Percentiles rank a stretch among this genome's conserved stretches.
These are phyloP conservation scores for Erodium moschatum DNA, from an alignment of 441 rosid species.

Conservation along the genomic window DNA sequence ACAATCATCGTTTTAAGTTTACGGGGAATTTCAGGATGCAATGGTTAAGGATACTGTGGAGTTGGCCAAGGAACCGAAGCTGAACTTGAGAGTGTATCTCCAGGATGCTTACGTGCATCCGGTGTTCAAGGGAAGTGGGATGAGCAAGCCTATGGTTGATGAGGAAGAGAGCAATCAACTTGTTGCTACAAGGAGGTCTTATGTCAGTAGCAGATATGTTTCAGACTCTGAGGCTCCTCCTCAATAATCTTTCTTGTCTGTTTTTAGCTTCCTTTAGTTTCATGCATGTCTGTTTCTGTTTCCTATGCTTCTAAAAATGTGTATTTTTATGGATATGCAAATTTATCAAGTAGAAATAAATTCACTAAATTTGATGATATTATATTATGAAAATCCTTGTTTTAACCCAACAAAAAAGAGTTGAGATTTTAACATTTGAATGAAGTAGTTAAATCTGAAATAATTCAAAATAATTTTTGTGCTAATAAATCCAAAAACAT, in stretches of 20 bases:
- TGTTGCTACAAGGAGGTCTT: conserved; percentile 50
- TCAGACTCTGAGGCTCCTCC: neutral
- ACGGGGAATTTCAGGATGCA: conserved; percentile 57
- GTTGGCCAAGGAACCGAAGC: conserved; percentile 57
- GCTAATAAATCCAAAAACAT: too few species aligned
- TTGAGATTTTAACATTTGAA: too few species aligned
- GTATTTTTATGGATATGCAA: too few species aligned
- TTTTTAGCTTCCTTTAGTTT: neutral
- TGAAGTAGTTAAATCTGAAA: too few species aligned
- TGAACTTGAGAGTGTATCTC: conserved; percentile 64
- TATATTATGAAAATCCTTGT: too few species aligned
- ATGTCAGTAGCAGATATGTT: neutral
- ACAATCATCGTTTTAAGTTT: too few species aligned
- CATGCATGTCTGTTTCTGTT: too few species aligned
- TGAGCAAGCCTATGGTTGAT: conserved; percentile 28
- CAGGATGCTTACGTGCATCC: conserved; percentile 74
- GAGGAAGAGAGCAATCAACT: conserved; percentile 27
- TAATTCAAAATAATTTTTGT: too few species aligned
- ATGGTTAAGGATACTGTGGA: conserved; percentile 90
- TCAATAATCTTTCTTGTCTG: neutral
- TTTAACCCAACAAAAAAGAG: too few species aligned
- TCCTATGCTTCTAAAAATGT: too few species aligned
- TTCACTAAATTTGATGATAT: too few species aligned
- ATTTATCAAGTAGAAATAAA: too few species aligned
- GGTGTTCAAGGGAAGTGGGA: conserved; percentile 42